Percentiles rank a stretch among this genome's conserved stretches.
phyloP scores from a whole-genome alignment of 164 flowering plant genomes.

The Nymphaea colorata region DNA sequence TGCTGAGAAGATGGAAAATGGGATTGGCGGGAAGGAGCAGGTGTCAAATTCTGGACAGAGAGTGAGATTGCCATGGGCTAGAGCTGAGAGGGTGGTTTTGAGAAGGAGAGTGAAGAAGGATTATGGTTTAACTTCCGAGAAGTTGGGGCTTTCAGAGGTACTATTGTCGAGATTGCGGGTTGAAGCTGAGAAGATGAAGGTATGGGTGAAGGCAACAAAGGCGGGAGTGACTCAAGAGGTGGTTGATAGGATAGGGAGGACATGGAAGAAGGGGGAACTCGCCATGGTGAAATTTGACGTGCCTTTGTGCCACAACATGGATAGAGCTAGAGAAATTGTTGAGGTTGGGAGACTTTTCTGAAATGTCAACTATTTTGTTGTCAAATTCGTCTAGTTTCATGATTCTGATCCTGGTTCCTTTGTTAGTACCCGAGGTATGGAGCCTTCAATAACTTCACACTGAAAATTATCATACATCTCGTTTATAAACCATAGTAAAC shows the following conservation, averaged over 20 bases:
- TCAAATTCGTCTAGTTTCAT: background rate
- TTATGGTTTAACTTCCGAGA: slow-evolving; percentile 37
- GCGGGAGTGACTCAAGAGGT: slow-evolving; percentile 66
- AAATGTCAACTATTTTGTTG: background rate
- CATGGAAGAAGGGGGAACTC: slow-evolving; percentile 68
- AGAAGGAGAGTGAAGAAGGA: slow-evolving; percentile 50
- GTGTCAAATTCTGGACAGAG: background rate
- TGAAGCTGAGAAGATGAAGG: slow-evolving; percentile 48
- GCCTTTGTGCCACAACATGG: slow-evolving; percentile 80
- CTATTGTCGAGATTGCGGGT: slow-evolving; percentile 55
- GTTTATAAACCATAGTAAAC: too few relatives aligned
- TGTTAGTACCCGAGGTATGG: background rate
- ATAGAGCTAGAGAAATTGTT: slow-evolving; percentile 79
- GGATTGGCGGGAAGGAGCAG: background rate
- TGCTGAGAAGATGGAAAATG: background rate
- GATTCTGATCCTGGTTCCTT: background rate
- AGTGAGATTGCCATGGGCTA: slow-evolving; percentile 62
- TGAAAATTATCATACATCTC: too few relatives aligned
- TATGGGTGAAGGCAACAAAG: slow-evolving; percentile 86
- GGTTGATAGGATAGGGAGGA: slow-evolving; percentile 44
- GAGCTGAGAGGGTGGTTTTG: slow-evolving; percentile 32
- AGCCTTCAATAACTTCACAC: too few relatives aligned
- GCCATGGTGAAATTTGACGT: slow-evolving; percentile 70
- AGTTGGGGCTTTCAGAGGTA: slow-evolving; percentile 37
- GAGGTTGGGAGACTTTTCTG: slow-evolving; percentile 35